A percentile compares a stretch with the other conserved stretches of the same genome.
Conservation (phyloP, 148 eudicot species). For the Amaranthus cruentus region DNA sequence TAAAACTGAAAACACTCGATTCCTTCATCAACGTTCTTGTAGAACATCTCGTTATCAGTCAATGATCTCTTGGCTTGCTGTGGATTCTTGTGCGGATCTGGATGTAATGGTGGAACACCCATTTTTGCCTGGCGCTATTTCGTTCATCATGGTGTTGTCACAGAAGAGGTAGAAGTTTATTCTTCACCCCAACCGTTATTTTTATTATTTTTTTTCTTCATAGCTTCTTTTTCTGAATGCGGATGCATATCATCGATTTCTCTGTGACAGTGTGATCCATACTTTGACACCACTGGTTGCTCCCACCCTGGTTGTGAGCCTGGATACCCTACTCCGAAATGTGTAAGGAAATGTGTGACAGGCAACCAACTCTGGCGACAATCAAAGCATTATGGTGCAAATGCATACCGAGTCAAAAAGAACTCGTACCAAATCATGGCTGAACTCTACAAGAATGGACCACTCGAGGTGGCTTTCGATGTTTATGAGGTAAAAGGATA, state of each 20-base stretch:
- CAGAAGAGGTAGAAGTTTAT: constrained; percentile 54
- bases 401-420: constrained; percentile 51
- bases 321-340: constrained; percentile 75
- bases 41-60: constrained; percentile 72
- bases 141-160: constrained; percentile 69
- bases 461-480: constrained; percentile 77
- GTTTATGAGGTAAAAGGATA: constrained; percentile 71
- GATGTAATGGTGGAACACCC: constrained; percentile 90
- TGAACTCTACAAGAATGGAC: constrained; percentile 83
- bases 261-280: constrained; percentile 77
- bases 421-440: constrained; percentile 78
- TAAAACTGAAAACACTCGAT: background rate
- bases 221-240: background rate
- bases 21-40: constrained; percentile 20
- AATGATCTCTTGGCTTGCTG: constrained; percentile 94
- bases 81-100: constrained; percentile 85
- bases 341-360: constrained; percentile 51
- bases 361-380: constrained; percentile 63
- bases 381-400: constrained; percentile 66
- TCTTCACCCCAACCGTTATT: background rate
- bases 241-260: background rate
- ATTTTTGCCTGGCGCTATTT: constrained; percentile 81
- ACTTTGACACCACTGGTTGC: constrained; percentile 78
- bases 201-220: background rate
- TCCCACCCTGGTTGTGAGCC: constrained; percentile 97